phyloP scores from a whole-genome alignment of 768 basidiomycete species.

The Crassisporium funariophilum region DNA sequence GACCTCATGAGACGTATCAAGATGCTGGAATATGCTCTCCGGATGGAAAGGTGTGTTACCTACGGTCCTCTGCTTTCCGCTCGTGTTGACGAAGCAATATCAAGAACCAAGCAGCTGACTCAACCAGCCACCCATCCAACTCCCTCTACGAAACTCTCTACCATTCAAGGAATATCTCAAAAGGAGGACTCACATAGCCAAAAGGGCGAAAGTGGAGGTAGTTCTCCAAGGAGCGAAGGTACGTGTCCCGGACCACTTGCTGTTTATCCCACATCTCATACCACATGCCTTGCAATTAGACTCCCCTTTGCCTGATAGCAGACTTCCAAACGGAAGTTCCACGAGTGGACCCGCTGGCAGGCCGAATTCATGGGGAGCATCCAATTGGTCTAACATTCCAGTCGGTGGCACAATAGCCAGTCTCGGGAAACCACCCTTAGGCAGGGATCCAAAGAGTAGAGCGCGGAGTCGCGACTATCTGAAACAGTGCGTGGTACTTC shows the following conservation, averaged over 20 bases:
- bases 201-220: constrained; percentile 78
- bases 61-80: constrained; percentile 8
- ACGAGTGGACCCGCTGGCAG: constrained; percentile 48
- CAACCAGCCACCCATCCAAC: constrained; percentile 59
- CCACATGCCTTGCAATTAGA: constrained; percentile 42
- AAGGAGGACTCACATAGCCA: constrained; percentile 76
- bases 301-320: constrained; percentile 71
- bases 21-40: constrained; percentile 98
- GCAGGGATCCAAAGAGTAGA: constrained; percentile 93
- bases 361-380: constrained; percentile 58
- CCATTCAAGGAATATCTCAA: constrained; percentile 61
- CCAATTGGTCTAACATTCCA: constrained; percentile 50
- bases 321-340: constrained; percentile 62
- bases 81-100: constrained; percentile 25
- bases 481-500: constrained; percentile 72
- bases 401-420: constrained; percentile 45
- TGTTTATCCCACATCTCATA: constrained; percentile 3
- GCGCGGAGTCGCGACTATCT: constrained; percentile 95
- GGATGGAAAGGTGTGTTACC: constrained; percentile 84
- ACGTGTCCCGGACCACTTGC: constrained; percentile 15
- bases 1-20: constrained; percentile 96
- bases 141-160: constrained; percentile 65
- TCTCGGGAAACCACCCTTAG: constrained; percentile 72
- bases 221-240: constrained; percentile 89
- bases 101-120: constrained; percentile 79